Conservation (phyloP, 2,329 filamentous ascomycete species). For the Apiospora kogelbergensis region DNA sequence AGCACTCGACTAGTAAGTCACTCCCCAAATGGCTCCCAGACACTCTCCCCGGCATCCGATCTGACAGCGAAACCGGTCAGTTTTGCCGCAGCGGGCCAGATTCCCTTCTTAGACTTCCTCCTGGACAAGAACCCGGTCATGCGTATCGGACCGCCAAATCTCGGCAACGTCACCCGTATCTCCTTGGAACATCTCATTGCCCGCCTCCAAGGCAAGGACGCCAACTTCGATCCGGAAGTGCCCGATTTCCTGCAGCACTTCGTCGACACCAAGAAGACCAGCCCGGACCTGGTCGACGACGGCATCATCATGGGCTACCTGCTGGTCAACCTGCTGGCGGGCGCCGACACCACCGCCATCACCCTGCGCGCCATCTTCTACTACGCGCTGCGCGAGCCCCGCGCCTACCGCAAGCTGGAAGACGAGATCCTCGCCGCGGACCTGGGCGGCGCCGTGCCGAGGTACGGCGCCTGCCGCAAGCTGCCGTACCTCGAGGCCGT, state of each 20-base stretch:
- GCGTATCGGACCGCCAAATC: constrained; percentile 8
- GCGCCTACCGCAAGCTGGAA: constrained; percentile 22
- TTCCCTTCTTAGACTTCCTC: constrained; percentile 33
- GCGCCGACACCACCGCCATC: constrained; percentile 18
- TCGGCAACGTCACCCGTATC: constrained; percentile 6
- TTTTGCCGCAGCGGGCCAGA: constrained; percentile 28
- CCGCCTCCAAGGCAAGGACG: neutral
- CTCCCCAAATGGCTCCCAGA: neutral
- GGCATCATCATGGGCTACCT: constrained; percentile 27
- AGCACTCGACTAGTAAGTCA: constrained; percentile 8
- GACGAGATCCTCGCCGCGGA: constrained; percentile 43
- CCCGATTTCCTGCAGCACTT: constrained; percentile 29
- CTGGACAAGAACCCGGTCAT: constrained; percentile 36
- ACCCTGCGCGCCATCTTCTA: constrained; percentile 32
- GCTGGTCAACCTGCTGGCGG: constrained; percentile 14
- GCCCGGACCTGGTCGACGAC: constrained; percentile 29
- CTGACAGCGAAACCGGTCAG: constrained; percentile 29
- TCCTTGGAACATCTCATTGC: constrained; percentile 9
- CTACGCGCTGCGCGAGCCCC: constrained; percentile 30
- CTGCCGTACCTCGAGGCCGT: constrained; percentile 40
- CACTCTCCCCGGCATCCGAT: too few species aligned
- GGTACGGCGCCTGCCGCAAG: constrained; percentile 14
- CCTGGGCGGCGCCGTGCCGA: constrained; percentile 27
- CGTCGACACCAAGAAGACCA: constrained; percentile 24
- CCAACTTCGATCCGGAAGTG: neutral